Evolutionary conservation across 169 alveolate species (phyloP), one percentile per base, ranked within the genome.

Genomic region (Plasmodium coatneyi): DNA sequence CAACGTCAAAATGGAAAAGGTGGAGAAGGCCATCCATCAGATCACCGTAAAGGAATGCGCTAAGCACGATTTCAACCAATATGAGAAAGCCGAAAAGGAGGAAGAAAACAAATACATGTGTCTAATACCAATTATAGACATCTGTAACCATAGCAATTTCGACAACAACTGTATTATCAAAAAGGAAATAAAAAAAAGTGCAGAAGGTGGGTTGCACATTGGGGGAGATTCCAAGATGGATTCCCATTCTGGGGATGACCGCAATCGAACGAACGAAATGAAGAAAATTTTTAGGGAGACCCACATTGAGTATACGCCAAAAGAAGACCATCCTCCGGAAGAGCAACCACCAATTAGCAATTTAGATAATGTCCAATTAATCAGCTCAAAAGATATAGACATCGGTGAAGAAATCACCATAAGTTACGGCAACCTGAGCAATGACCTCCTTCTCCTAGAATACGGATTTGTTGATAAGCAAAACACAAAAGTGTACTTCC

Each of bases 351-450:
- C 32, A 41, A 56, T 60, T 82, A 34, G 71, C 25, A 82, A 56
- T 82, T 56, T 70, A 22, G 54, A 89, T 74, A 28, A 30, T 32
- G 80, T 86, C 30, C 86, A 89, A 28, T 89, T 89, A 80, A 39
- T 89, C 12, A 89, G 94, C 78, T 60, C 94, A 16, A 52, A 60
- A 70, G 71, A 89, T 25, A 89, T 89, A 79, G 56, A 60, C 25
- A 41, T 2, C 22, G 94, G 56, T n/a, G 94, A 89, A 41, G 94
- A 89, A 89, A 89, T 89, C 54, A 89, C 94, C 12, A 22, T 89
- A 32, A 78, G 78, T 41, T 89, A 89, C 34, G 94, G 91, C 46
- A 80, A 78, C 25, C 83, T 66, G 49, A 89, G 78, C 54, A 89
- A 89, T 49, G 94, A 89, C 52, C 90, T 89, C 22, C 49, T 89